A percentile compares a stretch with the other conserved stretches of the same genome.
phyloP scores from a whole-genome alignment of 768 basidiomycete species.

The Hypholoma fasciculare region DNA sequence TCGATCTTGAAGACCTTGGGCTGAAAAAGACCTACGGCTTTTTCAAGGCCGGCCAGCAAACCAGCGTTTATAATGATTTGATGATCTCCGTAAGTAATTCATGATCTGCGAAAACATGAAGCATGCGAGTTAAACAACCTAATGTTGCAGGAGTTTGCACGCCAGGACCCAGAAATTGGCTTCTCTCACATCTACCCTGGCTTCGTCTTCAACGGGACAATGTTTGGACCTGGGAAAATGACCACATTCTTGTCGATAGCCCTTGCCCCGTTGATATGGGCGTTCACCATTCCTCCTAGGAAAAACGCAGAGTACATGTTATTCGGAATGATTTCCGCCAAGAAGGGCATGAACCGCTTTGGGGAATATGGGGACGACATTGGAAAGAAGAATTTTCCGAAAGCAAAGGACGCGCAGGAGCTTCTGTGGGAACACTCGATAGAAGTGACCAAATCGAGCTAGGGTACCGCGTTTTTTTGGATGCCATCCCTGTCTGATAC shows the following conservation, averaged over 20 bases:
- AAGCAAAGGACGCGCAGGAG: slow-evolving; percentile 12
- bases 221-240: slow-evolving; percentile 6
- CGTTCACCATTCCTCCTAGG: slow-evolving; percentile 18
- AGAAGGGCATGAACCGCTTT: slow-evolving; percentile 21
- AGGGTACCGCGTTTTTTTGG: background rate
- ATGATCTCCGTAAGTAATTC: slow-evolving; percentile 32
- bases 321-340: slow-evolving; percentile 25
- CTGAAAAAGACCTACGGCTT: slow-evolving; percentile 33
- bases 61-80: slow-evolving; percentile 35
- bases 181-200: slow-evolving; percentile 48
- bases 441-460: slow-evolving; percentile 25
- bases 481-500: too few relatives aligned
- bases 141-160: slow-evolving; percentile 32
- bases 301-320: slow-evolving; percentile 32
- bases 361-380: slow-evolving; percentile 21
- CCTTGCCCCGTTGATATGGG: slow-evolving; percentile 20
- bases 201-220: slow-evolving; percentile 28
- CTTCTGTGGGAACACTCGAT: slow-evolving; percentile 7
- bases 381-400: slow-evolving; percentile 18
- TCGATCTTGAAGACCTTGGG: slow-evolving; percentile 39
- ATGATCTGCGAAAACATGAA: too few relatives aligned
- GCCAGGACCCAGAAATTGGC: slow-evolving; percentile 37
- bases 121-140: too few relatives aligned
- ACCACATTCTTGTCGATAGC: slow-evolving; percentile 13
- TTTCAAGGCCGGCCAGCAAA: slow-evolving; percentile 23